Percentiles rank a stretch among this genome's conserved stretches.
Evolutionary conservation across 1,284 basidiomycete species (phyloP).

Genomic region (Puccinia brachypodii): DNA sequence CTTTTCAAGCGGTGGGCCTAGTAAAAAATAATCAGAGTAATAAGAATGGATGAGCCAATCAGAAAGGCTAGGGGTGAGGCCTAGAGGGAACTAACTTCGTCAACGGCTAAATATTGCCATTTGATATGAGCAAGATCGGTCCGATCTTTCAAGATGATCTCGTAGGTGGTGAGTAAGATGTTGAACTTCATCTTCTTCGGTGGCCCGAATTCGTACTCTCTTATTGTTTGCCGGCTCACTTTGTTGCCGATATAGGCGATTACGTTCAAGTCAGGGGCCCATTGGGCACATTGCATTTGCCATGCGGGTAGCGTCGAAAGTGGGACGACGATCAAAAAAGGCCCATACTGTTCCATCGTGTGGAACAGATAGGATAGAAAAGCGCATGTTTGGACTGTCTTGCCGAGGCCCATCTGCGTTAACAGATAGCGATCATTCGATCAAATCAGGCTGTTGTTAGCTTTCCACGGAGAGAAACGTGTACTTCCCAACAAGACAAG

Average conservation of each 20-base stretch:
- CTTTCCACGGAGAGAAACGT: slow-evolving; percentile 19
- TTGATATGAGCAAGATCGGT: slow-evolving; percentile 89
- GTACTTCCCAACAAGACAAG: not conserved
- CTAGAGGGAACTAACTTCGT: slow-evolving; percentile 69
- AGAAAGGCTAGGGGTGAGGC: not conserved
- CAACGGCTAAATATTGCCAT: slow-evolving; percentile 94
- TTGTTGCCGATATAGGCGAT: slow-evolving; percentile 95
- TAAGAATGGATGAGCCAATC: not conserved
- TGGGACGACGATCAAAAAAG: slow-evolving; percentile 96
- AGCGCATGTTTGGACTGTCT: slow-evolving; percentile 92
- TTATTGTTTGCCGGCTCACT: slow-evolving; percentile 81
- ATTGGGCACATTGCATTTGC: slow-evolving; percentile 90
- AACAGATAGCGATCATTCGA: not conserved
- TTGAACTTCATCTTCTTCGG: slow-evolving; percentile 86
- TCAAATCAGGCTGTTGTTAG: not conserved
- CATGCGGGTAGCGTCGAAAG: slow-evolving; percentile 97
- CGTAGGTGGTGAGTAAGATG: slow-evolving; percentile 95
- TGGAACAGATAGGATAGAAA: slow-evolving; percentile 97
- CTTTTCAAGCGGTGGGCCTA: slow-evolving; percentile 98
- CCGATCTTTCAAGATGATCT: slow-evolving; percentile 87
- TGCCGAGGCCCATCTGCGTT: slow-evolving; percentile 87
- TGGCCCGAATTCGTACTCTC: slow-evolving; percentile 89
- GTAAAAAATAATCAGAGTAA: not conserved
- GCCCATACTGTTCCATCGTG: slow-evolving; percentile 87
- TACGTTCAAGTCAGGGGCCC: slow-evolving; percentile 96